A percentile compares a stretch with the other conserved stretches of the same genome.
Evolutionary conservation across 192 early-diverging fungal genomes (phyloP).

Genomic region (Umbelopsis isabellina): DNA sequence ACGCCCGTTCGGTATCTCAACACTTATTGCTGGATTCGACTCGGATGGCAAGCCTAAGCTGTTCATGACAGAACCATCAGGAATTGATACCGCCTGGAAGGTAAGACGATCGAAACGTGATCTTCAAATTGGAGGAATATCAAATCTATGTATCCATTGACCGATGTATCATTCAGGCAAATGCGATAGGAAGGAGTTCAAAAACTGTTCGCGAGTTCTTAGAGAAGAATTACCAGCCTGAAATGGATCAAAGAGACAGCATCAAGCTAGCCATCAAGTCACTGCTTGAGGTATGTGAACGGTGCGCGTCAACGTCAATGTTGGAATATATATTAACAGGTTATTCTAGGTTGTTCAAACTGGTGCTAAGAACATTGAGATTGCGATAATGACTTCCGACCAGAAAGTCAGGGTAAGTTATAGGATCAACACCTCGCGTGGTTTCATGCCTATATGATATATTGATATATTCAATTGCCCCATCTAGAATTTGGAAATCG

Average conservation of each 20-base stretch:
- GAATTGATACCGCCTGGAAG: constrained; percentile 99
- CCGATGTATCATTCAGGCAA: constrained; percentile 59
- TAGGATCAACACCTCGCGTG: background rate
- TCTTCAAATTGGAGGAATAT: background rate
- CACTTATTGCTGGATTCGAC: constrained; percentile 94
- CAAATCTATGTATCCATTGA: constrained; percentile 12
- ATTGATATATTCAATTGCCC: background rate
- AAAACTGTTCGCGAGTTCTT: constrained; percentile 98
- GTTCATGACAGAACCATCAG: constrained; percentile 98
- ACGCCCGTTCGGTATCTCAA: constrained; percentile 97
- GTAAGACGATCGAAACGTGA: constrained; percentile 25
- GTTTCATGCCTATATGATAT: background rate
- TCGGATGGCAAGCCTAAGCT: constrained; percentile 86
- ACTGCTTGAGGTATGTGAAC: constrained; percentile 74
- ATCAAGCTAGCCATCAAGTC: constrained; percentile 92
- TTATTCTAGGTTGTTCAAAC: constrained; percentile 90
- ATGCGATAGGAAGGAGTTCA: constrained; percentile 93
- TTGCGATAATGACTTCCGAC: constrained; percentile 87
- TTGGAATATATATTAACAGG: background rate
- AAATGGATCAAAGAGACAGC: constrained; percentile 76
- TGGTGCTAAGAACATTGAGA: constrained; percentile 99
- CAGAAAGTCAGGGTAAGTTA: constrained; percentile 64
- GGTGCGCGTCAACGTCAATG: background rate
- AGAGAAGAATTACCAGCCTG: constrained; percentile 95
- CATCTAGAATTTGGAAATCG: constrained; percentile 62